A percentile compares a stretch with the other conserved stretches of the same genome.
Evolutionary conservation across 495 filamentous ascomycete species (phyloP).

Genomic region (Geopyxis carbonaria): DNA sequence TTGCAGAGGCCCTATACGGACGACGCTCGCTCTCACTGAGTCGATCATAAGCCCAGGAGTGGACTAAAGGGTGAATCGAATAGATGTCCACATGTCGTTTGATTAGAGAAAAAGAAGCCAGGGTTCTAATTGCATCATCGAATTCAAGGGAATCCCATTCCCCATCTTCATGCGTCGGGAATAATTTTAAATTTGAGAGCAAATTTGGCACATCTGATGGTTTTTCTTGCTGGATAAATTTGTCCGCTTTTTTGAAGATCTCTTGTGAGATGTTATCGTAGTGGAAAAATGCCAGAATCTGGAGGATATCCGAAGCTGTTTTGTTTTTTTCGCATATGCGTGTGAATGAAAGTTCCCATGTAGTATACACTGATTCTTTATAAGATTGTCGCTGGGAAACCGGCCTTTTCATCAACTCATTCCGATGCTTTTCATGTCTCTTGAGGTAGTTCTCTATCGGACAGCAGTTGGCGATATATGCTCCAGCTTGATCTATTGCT

Average conservation of each 20-base stretch:
- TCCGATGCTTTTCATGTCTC: neutral
- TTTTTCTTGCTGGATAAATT: neutral
- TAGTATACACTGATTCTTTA: constrained; percentile 5
- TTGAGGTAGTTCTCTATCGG: constrained; percentile 4
- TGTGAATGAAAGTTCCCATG: constrained; percentile 12
- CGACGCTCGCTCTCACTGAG: too few species aligned
- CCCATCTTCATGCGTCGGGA: too few species aligned
- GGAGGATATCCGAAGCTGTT: constrained; percentile 1
- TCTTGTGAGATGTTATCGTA: constrained; percentile 8
- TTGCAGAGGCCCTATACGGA: too few species aligned
- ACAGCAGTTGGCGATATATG: constrained; percentile 7
- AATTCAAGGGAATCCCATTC: constrained; percentile 4
- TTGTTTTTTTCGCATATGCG: neutral
- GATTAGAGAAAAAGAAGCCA: constrained; percentile 5
- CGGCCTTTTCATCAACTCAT: constrained; percentile 1
- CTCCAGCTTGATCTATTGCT: constrained; percentile 12
- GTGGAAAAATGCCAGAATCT: constrained; percentile 6
- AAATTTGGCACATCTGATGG: too few species aligned
- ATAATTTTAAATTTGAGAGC: too few species aligned
- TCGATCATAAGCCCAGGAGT: constrained; percentile 4
- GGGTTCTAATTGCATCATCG: constrained; percentile 1
- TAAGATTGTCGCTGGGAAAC: neutral
- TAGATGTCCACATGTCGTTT: constrained; percentile 3
- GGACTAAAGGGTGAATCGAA: constrained; percentile 8
- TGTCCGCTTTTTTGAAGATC: constrained; percentile 3